phyloP scores from a whole-genome alignment of 1,139 yeast genomes.

The Geotrichum siamense region DNA sequence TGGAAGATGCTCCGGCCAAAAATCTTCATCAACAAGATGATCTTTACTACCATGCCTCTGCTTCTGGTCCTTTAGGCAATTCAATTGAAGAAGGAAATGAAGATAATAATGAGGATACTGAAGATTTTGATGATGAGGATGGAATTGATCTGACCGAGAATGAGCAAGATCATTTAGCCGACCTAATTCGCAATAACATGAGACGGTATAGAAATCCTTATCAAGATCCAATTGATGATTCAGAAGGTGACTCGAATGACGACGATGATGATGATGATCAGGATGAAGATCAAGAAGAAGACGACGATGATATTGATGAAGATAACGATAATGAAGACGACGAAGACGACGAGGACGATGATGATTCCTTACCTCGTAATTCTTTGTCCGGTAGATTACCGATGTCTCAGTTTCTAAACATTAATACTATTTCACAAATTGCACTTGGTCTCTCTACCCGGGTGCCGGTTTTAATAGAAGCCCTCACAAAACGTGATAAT shows the following conservation, averaged over 20 bases:
- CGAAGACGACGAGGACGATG: constrained; percentile 11
- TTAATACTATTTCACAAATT: constrained; percentile 17
- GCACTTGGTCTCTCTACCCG: constrained; percentile 25
- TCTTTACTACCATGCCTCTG: constrained; percentile 6
- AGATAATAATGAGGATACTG: constrained; percentile 20
- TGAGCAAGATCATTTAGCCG: constrained; percentile 19
- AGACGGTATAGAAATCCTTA: too few species aligned
- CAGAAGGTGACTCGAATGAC: constrained; percentile 2
- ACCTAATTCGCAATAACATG: constrained; percentile 10
- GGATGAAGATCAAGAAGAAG: constrained; percentile 8
- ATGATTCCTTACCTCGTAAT: not conserved
- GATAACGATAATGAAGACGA: constrained; percentile 26
- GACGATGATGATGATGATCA: constrained; percentile 21
- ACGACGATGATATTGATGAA: constrained; percentile 27
- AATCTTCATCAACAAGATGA: constrained; percentile 24
- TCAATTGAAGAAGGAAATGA: constrained; percentile 25
- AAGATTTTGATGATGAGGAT: constrained; percentile 22
- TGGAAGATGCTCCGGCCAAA: not conserved
- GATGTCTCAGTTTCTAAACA: constrained; percentile 13
- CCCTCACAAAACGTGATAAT: constrained; percentile 36
- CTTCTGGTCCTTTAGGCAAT: constrained; percentile 26
- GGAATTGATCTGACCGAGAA: constrained; percentile 26
- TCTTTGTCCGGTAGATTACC: not conserved
- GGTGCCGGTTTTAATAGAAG: constrained; percentile 27
- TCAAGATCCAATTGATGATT: constrained; percentile 18